Evolutionary conservation across 331 rosid genomes (phyloP).

Genomic region (Phaseolus coccineus): DNA sequence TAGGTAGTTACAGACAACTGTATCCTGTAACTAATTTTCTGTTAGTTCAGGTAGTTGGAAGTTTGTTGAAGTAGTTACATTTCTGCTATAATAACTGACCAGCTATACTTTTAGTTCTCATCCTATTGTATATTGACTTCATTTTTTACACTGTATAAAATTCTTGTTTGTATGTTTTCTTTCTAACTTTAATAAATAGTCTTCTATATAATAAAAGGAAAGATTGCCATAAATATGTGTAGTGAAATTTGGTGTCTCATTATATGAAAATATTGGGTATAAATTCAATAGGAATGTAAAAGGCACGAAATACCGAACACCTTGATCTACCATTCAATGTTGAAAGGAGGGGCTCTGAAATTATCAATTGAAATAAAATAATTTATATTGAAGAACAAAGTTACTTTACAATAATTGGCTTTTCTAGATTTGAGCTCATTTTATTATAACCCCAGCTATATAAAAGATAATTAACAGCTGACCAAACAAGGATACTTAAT

Average conservation of each 20-base stretch:
- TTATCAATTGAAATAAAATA: background rate
- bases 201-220: constrained; percentile 1
- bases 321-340: background rate
- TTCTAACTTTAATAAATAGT: background rate
- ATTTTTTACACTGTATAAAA: no score
- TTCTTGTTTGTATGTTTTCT: no score
- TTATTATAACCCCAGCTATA: background rate
- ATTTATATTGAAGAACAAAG: constrained; percentile 17
- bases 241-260: constrained; percentile 19
- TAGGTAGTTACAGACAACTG: background rate
- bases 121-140: no score
- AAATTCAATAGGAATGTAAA: background rate
- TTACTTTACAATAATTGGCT: constrained; percentile 11
- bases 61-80: no score
- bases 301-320: background rate
- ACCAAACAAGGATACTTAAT: background rate
- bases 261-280: constrained; percentile 9
- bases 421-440: constrained; percentile 5
- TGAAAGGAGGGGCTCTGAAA: constrained; percentile 12
- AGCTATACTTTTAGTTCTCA: no score
- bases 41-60: background rate
- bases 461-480: constrained; percentile 1
- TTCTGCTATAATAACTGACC: no score
- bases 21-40: background rate
- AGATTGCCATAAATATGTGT: background rate